phyloP scores from a whole-genome alignment of 495 filamentous ascomycete species.

The Hyaloscypha variabilis region DNA sequence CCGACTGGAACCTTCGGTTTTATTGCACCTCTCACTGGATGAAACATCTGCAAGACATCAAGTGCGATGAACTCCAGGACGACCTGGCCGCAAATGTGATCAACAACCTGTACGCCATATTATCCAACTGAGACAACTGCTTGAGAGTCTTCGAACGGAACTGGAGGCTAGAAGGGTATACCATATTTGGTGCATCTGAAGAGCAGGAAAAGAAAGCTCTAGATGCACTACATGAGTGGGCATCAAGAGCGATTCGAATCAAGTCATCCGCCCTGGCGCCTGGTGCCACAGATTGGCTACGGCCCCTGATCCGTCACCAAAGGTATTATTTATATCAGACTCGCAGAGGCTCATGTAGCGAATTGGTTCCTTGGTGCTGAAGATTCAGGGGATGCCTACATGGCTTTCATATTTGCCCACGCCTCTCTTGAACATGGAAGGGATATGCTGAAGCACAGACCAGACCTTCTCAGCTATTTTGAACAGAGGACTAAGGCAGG shows the following conservation, averaged over 20 bases:
- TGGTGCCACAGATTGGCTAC: neutral
- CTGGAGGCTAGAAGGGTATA: neutral
- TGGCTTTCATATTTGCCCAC: neutral
- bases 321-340: neutral
- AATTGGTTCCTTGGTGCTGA: neutral
- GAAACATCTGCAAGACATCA: neutral
- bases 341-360: neutral
- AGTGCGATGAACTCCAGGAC: neutral
- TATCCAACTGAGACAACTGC: neutral
- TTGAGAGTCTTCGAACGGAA: neutral
- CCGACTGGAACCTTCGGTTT: neutral
- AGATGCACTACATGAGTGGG: neutral
- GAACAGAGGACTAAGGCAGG: neutral
- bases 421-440: constrained; percentile 1
- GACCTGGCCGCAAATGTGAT: neutral
- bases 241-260: neutral
- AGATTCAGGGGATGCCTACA: neutral
- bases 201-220: neutral
- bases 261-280: neutral
- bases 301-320: neutral
- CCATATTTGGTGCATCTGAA: neutral
- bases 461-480: neutral
- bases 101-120: neutral
- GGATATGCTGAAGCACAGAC: neutral
- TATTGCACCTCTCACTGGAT: neutral